These are phyloP conservation scores for Xylaria sp. DNA, from an alignment of 2,329 filamentous ascomycete species.

Conservation along the genomic window DNA sequence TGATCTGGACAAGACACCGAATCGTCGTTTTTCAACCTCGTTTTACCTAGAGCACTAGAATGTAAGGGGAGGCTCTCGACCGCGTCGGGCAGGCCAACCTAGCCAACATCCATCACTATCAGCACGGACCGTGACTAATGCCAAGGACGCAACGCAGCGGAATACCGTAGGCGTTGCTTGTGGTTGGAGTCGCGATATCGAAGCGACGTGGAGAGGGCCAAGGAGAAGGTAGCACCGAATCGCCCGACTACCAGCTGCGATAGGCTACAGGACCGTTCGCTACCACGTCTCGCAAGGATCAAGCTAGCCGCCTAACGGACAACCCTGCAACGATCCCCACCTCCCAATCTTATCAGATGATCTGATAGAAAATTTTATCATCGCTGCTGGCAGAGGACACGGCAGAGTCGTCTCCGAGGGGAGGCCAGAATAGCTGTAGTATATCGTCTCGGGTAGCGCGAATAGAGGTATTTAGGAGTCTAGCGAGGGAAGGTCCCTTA, in stretches of 20 bases:
- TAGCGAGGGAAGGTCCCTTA: neutral
- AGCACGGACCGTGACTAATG: slow-evolving; percentile 15
- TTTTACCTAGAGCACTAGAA: no score
- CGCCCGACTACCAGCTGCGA: slow-evolving; percentile 5
- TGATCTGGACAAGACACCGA: no score
- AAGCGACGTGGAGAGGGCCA: slow-evolving; percentile 3
- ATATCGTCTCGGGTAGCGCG: neutral
- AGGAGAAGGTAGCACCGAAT: slow-evolving; percentile 1
- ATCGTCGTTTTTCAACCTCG: no score
- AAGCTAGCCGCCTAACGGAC: neutral
- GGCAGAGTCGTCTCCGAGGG: slow-evolving; percentile 12
- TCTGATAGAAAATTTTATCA: slow-evolving; percentile 28
- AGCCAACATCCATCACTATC: no score
- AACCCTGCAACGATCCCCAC: slow-evolving; percentile 13
- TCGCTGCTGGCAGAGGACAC: slow-evolving; percentile 5
- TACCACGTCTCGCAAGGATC: slow-evolving; percentile 9
- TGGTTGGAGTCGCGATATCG: neutral
- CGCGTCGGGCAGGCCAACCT: no score
- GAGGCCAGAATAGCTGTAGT: slow-evolving; percentile 2
- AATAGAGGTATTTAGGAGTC: neutral
- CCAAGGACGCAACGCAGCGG: slow-evolving; percentile 10
- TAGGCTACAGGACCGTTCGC: slow-evolving; percentile 6
- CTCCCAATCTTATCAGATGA: slow-evolving; percentile 29
- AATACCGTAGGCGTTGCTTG: neutral
- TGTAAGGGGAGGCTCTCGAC: no score